Base-by-base conservation (phyloP, 2,329 filamentous ascomycete species). In the Onygenales sp. region DNA sequence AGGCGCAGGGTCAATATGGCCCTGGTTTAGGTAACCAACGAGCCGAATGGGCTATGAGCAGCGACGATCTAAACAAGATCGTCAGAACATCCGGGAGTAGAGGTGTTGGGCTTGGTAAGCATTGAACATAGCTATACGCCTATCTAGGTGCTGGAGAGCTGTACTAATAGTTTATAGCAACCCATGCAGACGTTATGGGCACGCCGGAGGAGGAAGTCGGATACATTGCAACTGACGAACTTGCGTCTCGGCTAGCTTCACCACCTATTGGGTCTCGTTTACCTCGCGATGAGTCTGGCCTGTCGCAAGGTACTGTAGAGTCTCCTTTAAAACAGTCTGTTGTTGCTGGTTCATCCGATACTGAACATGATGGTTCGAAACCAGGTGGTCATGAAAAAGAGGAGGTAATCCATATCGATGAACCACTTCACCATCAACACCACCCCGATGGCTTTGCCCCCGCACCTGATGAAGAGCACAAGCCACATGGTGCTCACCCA, bases 161-260 rank as follows among this genome's bases (percentile, higher is more conserved):
- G n/a, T 37, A 14, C 49, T 51, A 34, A 51, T 21, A 17, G 6
- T 13, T 51, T 13, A 43, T 33, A 93, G 88, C 83, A 57, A 82
- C 81, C 42, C 81, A 80, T 42, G 73, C 77, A 50, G 79, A 80
- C 50, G 77, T 82, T 53, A 71, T 80, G 49, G 83, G 87, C 53
- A 93, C 90, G 3, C 93, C 93, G 2, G 88, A 87, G 61, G 92
- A 97, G 63, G 87, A 97, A 66, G 83, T 95, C 61, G 93, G 88
- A 17, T 95, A 91, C 72, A 81, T 89, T 57, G 92, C 90, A 10
- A 85, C 83, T 9, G 90, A 96, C 58, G 85, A 95, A 65, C 95
- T 90, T 65, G 78, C 84, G 13, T 86, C 85, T 33, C 85, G 88
- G 56, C 83, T 89, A 56, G 77, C 82, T 44, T 87, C 87, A n/a